Conservation (phyloP, 805 yeast species). For the Danielozyma ontarioensis region DNA sequence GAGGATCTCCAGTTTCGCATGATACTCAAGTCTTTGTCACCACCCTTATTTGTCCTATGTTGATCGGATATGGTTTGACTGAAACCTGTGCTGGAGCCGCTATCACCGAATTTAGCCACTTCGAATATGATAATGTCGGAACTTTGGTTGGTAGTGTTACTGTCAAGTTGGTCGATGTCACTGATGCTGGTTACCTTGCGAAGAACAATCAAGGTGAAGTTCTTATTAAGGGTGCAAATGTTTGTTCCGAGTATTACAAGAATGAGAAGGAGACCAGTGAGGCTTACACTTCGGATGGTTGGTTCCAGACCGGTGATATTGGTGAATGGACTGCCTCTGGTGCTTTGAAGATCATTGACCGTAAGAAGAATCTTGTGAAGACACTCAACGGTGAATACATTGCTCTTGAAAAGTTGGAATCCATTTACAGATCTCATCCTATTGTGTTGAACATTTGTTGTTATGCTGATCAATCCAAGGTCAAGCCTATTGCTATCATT, state of each 20-base stretch:
- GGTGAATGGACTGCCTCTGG: slow-evolving; percentile 88
- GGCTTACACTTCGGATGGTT: slow-evolving; percentile 79
- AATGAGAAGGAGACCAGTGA: slow-evolving; percentile 75
- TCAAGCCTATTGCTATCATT: slow-evolving; percentile 88
- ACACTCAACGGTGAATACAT: slow-evolving; percentile 96
- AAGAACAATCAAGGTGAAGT: slow-evolving; percentile 92
- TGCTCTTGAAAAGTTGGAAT: slow-evolving; percentile 91
- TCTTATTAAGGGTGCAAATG: slow-evolving; percentile 68
- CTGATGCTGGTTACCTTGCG: slow-evolving; percentile 87
- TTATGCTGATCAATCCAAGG: slow-evolving; percentile 83
- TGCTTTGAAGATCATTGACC: slow-evolving; percentile 77
- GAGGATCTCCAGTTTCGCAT: slow-evolving; percentile 84
- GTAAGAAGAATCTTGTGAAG: slow-evolving; percentile 93
- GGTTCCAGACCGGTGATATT: slow-evolving; percentile 97
- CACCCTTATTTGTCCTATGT: slow-evolving; percentile 75
- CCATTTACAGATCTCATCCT: slow-evolving; percentile 79
- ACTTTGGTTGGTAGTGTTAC: slow-evolving; percentile 78
- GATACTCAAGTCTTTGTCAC: slow-evolving; percentile 81
- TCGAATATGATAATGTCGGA: slow-evolving; percentile 78
- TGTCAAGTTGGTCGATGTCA: slow-evolving; percentile 83
- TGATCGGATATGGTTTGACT: slow-evolving; percentile 93
- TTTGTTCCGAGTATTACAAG: slow-evolving; percentile 73
- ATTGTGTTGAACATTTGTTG: slow-evolving; percentile 80
- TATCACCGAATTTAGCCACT: slow-evolving; percentile 56
- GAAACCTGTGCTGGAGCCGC: slow-evolving; percentile 91